Percentiles rank a stretch among this genome's conserved stretches.
Evolutionary conservation across 2,329 filamentous ascomycete species (phyloP).

Genomic region (Pseudogymnoascus sp.): DNA sequence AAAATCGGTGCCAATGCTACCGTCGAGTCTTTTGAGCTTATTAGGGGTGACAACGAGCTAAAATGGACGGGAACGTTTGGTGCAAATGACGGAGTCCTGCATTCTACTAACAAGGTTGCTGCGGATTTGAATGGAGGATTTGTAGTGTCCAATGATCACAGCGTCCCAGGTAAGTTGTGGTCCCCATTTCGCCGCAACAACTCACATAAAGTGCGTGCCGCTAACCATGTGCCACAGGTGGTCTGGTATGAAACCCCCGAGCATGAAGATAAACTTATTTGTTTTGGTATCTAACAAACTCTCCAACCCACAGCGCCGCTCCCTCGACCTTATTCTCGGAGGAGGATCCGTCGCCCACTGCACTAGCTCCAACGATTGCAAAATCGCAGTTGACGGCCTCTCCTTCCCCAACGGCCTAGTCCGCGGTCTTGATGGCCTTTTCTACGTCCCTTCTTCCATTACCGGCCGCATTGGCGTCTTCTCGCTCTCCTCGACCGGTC

Average conservation of each 20-base stretch:
- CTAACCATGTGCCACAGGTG: neutral
- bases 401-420: slow-evolving; percentile 32
- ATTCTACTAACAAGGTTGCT: slow-evolving; percentile 34
- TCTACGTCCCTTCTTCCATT: slow-evolving; percentile 31
- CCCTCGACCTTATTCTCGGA: slow-evolving; percentile 26
- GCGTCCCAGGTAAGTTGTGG: slow-evolving; percentile 24
- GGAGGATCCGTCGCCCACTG: slow-evolving; percentile 31
- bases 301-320: slow-evolving; percentile 21
- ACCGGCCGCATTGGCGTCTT: slow-evolving; percentile 26
- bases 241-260: neutral
- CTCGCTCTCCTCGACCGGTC: slow-evolving; percentile 19
- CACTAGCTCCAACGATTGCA: slow-evolving; percentile 24
- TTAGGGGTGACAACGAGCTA: slow-evolving; percentile 24
- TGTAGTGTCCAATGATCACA: slow-evolving; percentile 35
- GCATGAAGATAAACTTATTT: no score
- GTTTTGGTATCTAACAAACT: neutral
- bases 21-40: slow-evolving; percentile 32
- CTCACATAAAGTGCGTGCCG: neutral
- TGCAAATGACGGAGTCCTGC: slow-evolving; percentile 25
- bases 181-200: neutral
- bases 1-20: slow-evolving; percentile 34
- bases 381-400: slow-evolving; percentile 25
- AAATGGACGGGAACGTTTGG: slow-evolving; percentile 31
- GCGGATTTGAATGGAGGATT: slow-evolving; percentile 32
- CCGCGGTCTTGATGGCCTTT: slow-evolving; percentile 29